A percentile compares a stretch with the other conserved stretches of the same genome.
phyloP scores from a whole-genome alignment of 768 basidiomycete species.

The Pholiota molesta region DNA sequence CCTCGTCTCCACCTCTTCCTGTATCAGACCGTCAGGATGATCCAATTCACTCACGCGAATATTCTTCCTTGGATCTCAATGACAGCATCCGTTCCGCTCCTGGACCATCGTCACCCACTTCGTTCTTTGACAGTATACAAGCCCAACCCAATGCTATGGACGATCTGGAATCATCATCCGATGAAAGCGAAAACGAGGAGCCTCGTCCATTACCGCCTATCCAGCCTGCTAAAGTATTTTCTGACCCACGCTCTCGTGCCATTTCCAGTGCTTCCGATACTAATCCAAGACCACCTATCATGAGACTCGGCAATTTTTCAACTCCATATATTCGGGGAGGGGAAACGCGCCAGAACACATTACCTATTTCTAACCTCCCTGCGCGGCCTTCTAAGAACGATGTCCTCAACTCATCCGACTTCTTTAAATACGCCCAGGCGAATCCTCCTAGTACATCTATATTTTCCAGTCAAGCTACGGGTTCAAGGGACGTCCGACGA shows the following conservation, averaged over 20 bases:
- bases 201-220: conserved; percentile 14
- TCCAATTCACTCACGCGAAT: neutral
- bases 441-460: conserved; percentile 29
- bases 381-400: conserved; percentile 40
- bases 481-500: conserved; percentile 18
- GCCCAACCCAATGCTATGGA: conserved; percentile 73
- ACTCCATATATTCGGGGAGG: conserved; percentile 58
- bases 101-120: conserved; percentile 63
- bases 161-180: conserved; percentile 67
- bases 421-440: conserved; percentile 48
- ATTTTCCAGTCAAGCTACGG: conserved; percentile 9
- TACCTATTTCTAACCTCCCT: conserved; percentile 58
- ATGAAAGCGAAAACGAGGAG: conserved; percentile 39
- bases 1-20: conserved; percentile 46
- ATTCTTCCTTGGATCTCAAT: conserved; percentile 17
- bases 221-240: conserved; percentile 25
- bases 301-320: conserved; percentile 71
- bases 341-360: conserved; percentile 35
- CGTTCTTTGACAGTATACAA: conserved; percentile 79
- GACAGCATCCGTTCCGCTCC: conserved; percentile 62
- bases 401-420: conserved; percentile 45
- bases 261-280: conserved; percentile 37
- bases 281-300: conserved; percentile 45
- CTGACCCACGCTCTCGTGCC: conserved; percentile 39
- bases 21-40: conserved; percentile 29